These are phyloP conservation scores for Vitellaria paradoxa DNA, from an alignment of 179 eudicot species.

Conservation along the genomic window DNA sequence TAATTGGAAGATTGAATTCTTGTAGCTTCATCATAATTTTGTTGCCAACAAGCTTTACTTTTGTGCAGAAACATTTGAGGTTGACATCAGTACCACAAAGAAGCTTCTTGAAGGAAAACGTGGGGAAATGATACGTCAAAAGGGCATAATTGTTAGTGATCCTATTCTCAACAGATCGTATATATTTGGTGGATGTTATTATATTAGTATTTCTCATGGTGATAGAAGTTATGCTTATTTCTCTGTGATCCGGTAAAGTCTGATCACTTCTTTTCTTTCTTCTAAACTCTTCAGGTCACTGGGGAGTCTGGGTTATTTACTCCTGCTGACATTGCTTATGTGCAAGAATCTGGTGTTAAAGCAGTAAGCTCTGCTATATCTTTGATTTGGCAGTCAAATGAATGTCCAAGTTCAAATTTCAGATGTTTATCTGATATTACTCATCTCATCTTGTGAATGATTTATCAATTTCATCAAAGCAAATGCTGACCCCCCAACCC, in stretches of 20 bases:
- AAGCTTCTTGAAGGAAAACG: conserved; percentile 85
- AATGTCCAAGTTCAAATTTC: not conserved
- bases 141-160: conserved; percentile 61
- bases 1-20: conserved; percentile 1
- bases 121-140: conserved; percentile 48
- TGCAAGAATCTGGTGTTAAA: conserved; percentile 88
- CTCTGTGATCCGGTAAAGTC: not conserved
- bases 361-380: conserved; percentile 53
- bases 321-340: conserved; percentile 80
- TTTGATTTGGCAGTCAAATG: not conserved
- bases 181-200: not conserved
- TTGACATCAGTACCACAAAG: conserved; percentile 80
- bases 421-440: not conserved
- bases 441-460: not conserved
- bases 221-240: not conserved
- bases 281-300: conserved; percentile 58
- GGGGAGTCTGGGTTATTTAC: conserved; percentile 97
- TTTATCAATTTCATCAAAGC: not conserved
- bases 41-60: not conserved
- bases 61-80: conserved; percentile 69
- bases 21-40: too few relatives aligned
- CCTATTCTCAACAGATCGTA: not conserved
- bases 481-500: not conserved
- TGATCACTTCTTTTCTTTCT: not conserved
- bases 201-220: not conserved